Percentiles rank a stretch among this genome's conserved stretches.
Conservation (phyloP, 352 stramenopile genomes). For the Detonula confervacea region DNA sequence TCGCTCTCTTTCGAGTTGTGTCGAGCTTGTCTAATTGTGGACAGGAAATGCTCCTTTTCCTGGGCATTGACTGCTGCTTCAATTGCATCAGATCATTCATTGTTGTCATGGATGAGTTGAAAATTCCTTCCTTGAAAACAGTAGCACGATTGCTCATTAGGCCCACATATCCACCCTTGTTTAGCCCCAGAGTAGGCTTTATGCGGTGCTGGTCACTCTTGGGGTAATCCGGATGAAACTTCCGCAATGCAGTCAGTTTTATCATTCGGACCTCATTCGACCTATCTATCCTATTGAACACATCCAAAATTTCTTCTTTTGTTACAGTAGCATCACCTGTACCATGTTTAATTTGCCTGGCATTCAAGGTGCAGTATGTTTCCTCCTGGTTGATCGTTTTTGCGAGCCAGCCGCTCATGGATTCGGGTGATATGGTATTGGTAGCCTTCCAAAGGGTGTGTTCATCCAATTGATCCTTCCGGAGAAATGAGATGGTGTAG, state of each 20-base stretch:
- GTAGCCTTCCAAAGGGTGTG: constrained; percentile 78
- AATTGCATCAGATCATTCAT: no score
- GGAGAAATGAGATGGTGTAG: constrained; percentile 76
- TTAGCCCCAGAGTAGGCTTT: constrained; percentile 36
- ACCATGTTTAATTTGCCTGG: constrained; percentile 56
- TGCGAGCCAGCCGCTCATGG: constrained; percentile 70
- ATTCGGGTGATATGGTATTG: constrained; percentile 66
- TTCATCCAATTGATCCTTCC: constrained; percentile 64
- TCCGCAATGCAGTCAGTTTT: constrained; percentile 58
- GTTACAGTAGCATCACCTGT: constrained; percentile 61
- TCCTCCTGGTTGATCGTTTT: constrained; percentile 80
- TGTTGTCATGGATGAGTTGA: no score
- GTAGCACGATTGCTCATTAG: constrained; percentile 4
- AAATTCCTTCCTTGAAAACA: neutral
- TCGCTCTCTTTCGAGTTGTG: constrained; percentile 5
- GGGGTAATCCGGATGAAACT: constrained; percentile 50
- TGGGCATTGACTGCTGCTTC: neutral
- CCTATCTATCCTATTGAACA: constrained; percentile 65
- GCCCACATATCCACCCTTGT: constrained; percentile 47
- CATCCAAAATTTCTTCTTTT: constrained; percentile 62
- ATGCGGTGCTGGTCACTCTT: constrained; percentile 15
- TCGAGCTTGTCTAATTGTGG: constrained; percentile 7
- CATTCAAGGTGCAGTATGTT: constrained; percentile 75
- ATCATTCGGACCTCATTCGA: constrained; percentile 76
- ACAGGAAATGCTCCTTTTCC: neutral